Conservation (phyloP, 345 rosid genomes). For the Eucalyptus tenuipes region DNA sequence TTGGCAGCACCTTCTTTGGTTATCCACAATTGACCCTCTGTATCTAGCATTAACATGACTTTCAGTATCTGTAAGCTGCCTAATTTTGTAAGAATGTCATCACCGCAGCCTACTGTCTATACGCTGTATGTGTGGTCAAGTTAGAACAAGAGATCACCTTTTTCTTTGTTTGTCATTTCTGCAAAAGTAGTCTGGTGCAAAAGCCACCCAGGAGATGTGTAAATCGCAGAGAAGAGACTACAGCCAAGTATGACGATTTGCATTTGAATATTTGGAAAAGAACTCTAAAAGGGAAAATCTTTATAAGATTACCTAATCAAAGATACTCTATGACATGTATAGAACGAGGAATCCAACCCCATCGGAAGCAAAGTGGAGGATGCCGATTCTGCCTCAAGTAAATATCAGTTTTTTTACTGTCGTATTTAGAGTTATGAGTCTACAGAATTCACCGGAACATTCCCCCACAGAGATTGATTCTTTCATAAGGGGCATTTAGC, state of each 20-base stretch:
- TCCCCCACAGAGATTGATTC: not conserved
- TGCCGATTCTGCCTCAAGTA: not conserved
- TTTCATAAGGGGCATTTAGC: not conserved
- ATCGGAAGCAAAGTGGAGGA: not conserved
- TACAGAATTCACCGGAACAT: not conserved
- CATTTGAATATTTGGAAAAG: not conserved
- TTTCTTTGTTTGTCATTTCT: not conserved
- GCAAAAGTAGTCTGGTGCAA: not conserved
- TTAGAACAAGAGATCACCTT: not conserved
- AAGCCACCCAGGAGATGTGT: not conserved
- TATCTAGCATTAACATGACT: not conserved
- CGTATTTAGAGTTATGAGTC: not conserved
- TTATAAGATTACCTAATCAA: not conserved
- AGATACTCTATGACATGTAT: not conserved
- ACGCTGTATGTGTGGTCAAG: not conserved
- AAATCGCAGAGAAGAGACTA: not conserved
- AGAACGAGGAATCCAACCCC: not conserved
- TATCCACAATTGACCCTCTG: not conserved
- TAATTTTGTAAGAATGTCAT: not conserved
- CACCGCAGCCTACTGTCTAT: not conserved
- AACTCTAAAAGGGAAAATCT: not conserved
- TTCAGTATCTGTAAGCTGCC: not conserved
- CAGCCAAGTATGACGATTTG: not conserved
- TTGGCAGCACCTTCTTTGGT: not conserved
- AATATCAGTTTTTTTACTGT: not conserved